These are phyloP conservation scores for Aspergillus cavernicola DNA, from an alignment of 495 filamentous ascomycete species.

Conservation along the genomic window DNA sequence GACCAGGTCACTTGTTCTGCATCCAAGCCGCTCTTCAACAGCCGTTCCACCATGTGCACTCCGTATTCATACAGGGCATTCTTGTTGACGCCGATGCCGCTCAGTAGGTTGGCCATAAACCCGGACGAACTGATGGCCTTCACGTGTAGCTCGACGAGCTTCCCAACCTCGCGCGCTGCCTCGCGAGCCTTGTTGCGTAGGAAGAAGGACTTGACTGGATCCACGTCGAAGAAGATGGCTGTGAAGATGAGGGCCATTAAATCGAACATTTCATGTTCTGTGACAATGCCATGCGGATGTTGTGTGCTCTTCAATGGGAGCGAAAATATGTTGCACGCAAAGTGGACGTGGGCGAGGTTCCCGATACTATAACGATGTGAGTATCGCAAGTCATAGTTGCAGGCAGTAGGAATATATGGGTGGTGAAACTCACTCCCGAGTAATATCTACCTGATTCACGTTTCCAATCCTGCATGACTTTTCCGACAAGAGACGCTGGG, in stretches of 20 bases:
- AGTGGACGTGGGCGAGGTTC: constrained; percentile 68
- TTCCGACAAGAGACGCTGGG: constrained; percentile 58
- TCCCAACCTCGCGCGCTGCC: constrained; percentile 56
- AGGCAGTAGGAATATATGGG: background rate
- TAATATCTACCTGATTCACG: constrained; percentile 66
- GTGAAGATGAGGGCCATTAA: constrained; percentile 63
- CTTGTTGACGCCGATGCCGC: constrained; percentile 46
- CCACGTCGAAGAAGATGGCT: constrained; percentile 52
- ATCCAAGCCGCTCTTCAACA: constrained; percentile 60
- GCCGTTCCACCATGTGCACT: constrained; percentile 58
- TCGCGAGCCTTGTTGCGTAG: constrained; percentile 53
- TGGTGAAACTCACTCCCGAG: constrained; percentile 53
- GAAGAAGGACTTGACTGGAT: constrained; percentile 46
- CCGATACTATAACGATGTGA: constrained; percentile 53
- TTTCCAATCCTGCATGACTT: constrained; percentile 56
- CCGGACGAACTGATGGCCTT: constrained; percentile 55
- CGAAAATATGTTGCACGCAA: constrained; percentile 66
- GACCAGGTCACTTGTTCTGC: constrained; percentile 67
- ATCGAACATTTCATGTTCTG: constrained; percentile 73
- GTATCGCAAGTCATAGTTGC: too few relatives aligned
- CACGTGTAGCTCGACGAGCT: constrained; percentile 57
- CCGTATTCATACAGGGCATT: constrained; percentile 60
- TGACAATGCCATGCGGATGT: constrained; percentile 66
- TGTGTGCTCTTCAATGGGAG: constrained; percentile 69
- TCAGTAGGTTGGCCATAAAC: constrained; percentile 49